Conservation (phyloP, 2,329 filamentous ascomycete genomes). For the Scytalidium sp. region DNA sequence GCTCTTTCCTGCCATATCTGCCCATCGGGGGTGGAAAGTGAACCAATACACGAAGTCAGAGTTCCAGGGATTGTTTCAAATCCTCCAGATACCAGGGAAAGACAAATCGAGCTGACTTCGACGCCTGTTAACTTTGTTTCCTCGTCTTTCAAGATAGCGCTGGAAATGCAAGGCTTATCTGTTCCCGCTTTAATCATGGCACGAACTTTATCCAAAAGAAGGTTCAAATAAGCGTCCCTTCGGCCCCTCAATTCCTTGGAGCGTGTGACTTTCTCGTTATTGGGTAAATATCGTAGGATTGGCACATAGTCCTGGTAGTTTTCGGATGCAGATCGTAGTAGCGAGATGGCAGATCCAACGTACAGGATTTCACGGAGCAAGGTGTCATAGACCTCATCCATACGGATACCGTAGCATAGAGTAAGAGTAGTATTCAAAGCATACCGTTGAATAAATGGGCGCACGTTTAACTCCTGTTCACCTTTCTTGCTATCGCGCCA, state of each 20-base stretch:
- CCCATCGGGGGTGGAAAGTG: constrained; percentile 42
- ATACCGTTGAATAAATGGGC: constrained; percentile 48
- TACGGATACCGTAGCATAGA: constrained; percentile 50
- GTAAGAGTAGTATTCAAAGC: constrained; percentile 49
- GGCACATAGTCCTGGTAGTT: constrained; percentile 50
- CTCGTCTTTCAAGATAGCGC: constrained; percentile 48
- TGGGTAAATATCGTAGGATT: constrained; percentile 42
- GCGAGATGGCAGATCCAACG: constrained; percentile 48
- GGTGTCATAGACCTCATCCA: constrained; percentile 50
- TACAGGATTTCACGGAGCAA: constrained; percentile 49
- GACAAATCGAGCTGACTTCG: constrained; percentile 48
- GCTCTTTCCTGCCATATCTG: constrained; percentile 46
- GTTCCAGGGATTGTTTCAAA: constrained; percentile 51
- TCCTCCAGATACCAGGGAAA: constrained; percentile 47
- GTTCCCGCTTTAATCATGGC: constrained; percentile 45
- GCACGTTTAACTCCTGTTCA: constrained; percentile 37
- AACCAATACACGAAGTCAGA: constrained; percentile 45
- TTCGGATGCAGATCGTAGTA: constrained; percentile 45
- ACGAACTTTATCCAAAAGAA: constrained; percentile 43
- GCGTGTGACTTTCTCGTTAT: constrained; percentile 44
- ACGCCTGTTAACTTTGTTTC: constrained; percentile 47
- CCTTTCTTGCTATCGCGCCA: constrained; percentile 38
- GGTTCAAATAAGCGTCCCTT: constrained; percentile 43
- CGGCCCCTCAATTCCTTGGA: constrained; percentile 42
- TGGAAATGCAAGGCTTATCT: constrained; percentile 49